These are phyloP conservation scores for Podila verticillata DNA, from an alignment of 192 early-diverging fungal genomes.

Conservation along the genomic window DNA sequence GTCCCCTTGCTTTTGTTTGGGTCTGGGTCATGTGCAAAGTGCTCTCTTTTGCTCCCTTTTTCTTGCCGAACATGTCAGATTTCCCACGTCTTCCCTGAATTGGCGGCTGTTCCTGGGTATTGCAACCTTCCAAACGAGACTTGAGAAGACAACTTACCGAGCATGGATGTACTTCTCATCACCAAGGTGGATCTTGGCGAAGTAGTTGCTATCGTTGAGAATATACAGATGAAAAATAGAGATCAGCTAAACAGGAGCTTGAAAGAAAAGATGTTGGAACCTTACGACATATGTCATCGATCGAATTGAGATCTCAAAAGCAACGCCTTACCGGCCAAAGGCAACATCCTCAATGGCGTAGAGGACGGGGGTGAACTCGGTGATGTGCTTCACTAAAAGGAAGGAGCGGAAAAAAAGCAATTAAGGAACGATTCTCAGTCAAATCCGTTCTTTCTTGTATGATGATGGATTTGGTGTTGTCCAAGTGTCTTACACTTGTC, in stretches of 20 bases:
- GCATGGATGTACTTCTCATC: conserved; percentile 63
- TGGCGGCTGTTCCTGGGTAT: no score
- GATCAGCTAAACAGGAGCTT: no score
- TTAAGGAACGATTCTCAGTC: neutral
- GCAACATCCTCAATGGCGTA: conserved; percentile 63
- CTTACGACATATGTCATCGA: no score
- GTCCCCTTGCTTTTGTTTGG: neutral
- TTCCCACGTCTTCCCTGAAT: neutral
- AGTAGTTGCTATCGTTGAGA: conserved; percentile 52
- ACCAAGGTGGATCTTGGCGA: conserved; percentile 64
- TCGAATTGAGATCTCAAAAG: neutral
- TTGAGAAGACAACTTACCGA: conserved; percentile 33
- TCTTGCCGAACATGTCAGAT: no score
- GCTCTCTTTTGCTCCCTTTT: no score
- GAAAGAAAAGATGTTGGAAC: no score
- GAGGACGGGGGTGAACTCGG: conserved; percentile 55
- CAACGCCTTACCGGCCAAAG: conserved; percentile 55
- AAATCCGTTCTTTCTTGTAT: neutral
- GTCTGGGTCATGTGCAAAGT: no score
- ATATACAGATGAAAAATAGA: neutral
- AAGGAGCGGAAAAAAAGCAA: neutral
- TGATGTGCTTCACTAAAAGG: conserved; percentile 46
- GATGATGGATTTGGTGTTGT: neutral
- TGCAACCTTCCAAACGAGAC: neutral
- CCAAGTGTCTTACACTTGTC: conserved; percentile 50